Base-by-base conservation (phyloP, 257 asterid genomes). In the Primulina huaijiensis region DNA sequence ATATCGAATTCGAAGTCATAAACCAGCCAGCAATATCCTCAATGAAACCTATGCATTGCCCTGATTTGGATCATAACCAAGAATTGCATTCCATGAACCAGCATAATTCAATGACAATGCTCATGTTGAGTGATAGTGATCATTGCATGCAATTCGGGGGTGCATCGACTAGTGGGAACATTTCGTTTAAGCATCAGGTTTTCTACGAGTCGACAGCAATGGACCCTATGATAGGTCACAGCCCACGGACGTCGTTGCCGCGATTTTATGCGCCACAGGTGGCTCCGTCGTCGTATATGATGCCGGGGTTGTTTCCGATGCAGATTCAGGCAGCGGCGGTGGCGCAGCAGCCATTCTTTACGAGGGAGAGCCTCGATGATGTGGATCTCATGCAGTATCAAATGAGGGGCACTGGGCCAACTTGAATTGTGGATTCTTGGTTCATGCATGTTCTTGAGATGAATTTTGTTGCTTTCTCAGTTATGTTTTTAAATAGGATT, bases 41-140 rank as follows among this genome's bases (percentile, higher is more conserved):
- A 6, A 0, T 67, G 65, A 71, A 76, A n/a, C 73, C 75, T 2
- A 19, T 56, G 1, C 71, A 65, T 7, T 70, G 62, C 62, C 84
- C 81, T 19, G 21, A 43, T 2, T 19, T 66, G 23, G 76, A 75
- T 64, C 74, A 77, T 29, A 71, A 58, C 1, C 80, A 75, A 10
- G 73, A 67, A 9, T 1, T 55, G 31, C 75, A 62, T 57, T 30
- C 69, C 0, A 27, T 67, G 14, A 76, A 73, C 68, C 85, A 74
- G 61, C 85, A 74, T 57, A 83, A 78, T 61, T 64, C 83, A 1
- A 75, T 72, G 80, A 81, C 75, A 85, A 74, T 67, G 85, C 40
- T 81, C 10, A 46, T 84, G 60, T 69, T 78, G 82, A 72, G 77
- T 14, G 82, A 78, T 1, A 67, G 69, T 27, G 65, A 70, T n/a